Evolutionary conservation across 2,329 filamentous ascomycete genomes (phyloP).

Genomic region (Epichloe scottii): DNA sequence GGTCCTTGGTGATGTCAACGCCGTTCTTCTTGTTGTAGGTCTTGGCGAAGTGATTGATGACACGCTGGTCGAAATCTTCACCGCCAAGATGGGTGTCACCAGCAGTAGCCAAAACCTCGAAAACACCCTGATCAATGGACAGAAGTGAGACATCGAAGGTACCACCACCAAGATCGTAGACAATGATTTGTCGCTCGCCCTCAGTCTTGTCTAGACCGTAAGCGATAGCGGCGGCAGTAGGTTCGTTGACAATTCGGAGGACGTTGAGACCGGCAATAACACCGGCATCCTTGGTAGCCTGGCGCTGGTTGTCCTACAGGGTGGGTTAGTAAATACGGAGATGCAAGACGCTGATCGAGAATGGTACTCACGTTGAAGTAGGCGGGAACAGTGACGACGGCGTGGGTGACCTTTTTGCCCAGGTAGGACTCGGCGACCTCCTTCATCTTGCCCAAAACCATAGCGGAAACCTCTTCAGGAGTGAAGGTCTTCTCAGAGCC

Average conservation of each 20-base stretch:
- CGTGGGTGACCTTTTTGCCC: conserved; percentile 73
- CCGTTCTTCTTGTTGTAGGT: conserved; percentile 96
- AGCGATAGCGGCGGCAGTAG: conserved; percentile 87
- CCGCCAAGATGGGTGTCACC: conserved; percentile 96
- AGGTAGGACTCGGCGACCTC: conserved; percentile 68
- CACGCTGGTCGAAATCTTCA: conserved; percentile 97
- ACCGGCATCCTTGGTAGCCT: conserved; percentile 92
- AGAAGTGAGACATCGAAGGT: conserved; percentile 91
- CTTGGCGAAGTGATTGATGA: conserved; percentile 96
- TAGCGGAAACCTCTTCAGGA: conserved; percentile 68
- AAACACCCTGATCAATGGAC: conserved; percentile 82
- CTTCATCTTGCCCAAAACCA: conserved; percentile 78
- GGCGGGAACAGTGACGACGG: conserved; percentile 86
- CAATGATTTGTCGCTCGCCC: conserved; percentile 77
- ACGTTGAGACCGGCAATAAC: conserved; percentile 87
- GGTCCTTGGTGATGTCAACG: conserved; percentile 85
- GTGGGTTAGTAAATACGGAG: background rate
- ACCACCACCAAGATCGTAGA: conserved; percentile 90
- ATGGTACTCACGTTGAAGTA: conserved; percentile 64
- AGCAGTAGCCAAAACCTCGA: conserved; percentile 87
- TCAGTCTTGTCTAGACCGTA: conserved; percentile 85
- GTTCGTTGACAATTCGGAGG: conserved; percentile 93
- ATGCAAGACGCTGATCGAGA: background rate
- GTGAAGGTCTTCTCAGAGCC: conserved; percentile 60
- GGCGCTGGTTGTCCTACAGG: conserved; percentile 69